Percentiles rank a stretch among this genome's conserved stretches.
Evolutionary conservation across 176 grass and related monocot genomes (phyloP).

Genomic region (Guadua angustifolia): DNA sequence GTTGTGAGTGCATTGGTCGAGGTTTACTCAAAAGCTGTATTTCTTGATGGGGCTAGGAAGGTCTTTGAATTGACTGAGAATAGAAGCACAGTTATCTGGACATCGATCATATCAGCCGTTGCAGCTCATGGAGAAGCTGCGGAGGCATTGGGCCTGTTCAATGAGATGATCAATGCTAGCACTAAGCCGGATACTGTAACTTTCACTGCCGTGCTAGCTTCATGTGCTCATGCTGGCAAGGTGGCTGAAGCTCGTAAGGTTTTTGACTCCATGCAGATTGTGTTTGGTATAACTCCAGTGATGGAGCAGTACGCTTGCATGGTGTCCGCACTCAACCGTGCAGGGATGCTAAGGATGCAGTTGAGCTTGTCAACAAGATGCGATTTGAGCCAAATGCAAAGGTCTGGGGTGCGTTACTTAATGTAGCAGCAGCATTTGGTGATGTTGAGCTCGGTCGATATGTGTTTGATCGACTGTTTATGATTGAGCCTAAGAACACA

Average conservation of each 20-base stretch:
- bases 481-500: conserved; percentile 69
- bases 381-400: conserved; percentile 66
- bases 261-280: conserved; percentile 66
- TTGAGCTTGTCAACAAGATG: conserved; percentile 61
- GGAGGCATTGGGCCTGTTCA: conserved; percentile 50
- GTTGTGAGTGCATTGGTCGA: conserved; percentile 60
- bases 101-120: conserved; percentile 64
- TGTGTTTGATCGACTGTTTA: conserved; percentile 56
- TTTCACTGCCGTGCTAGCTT: conserved; percentile 63
- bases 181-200: conserved; percentile 54
- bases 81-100: conserved; percentile 59
- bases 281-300: conserved; percentile 44
- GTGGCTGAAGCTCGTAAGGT: conserved; percentile 57
- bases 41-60: conserved; percentile 48
- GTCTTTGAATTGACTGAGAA: conserved; percentile 48
- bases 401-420: conserved; percentile 66
- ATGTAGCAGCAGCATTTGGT: conserved; percentile 57
- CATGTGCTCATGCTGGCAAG: conserved; percentile 63
- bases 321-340: conserved; percentile 35
- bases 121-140: conserved; percentile 62
- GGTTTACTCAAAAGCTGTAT: conserved; percentile 63
- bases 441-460: conserved; percentile 53
- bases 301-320: conserved; percentile 58
- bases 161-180: conserved; percentile 49
- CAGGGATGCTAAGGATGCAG: conserved; percentile 63